Evolutionary conservation across 202 grass and related monocot species (phyloP).

Genomic region (Zoysia matrella): DNA sequence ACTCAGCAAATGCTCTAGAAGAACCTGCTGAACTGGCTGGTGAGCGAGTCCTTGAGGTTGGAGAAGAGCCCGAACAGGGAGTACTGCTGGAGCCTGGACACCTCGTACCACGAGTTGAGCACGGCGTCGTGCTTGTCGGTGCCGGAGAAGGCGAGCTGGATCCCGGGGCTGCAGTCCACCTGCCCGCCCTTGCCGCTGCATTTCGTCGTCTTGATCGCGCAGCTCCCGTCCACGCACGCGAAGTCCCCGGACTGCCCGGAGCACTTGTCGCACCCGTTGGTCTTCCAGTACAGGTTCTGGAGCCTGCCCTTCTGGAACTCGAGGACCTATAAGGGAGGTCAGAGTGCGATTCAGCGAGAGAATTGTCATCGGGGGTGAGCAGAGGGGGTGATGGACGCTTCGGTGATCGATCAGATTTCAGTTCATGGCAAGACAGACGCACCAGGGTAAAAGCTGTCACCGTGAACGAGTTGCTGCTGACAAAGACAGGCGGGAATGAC

Average conservation of each 20-base stretch:
- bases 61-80: constrained; percentile 80
- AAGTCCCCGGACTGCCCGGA: constrained; percentile 28
- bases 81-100: constrained; percentile 90
- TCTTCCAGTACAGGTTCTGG: constrained; percentile 86
- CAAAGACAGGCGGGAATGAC: constrained; percentile 69
- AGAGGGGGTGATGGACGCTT: neutral
- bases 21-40: constrained; percentile 34
- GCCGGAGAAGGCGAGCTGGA: constrained; percentile 90
- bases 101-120: constrained; percentile 96
- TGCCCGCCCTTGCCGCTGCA: constrained; percentile 68
- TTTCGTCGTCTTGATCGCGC: constrained; percentile 55
- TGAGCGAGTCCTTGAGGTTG: constrained; percentile 74
- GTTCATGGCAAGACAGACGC: neutral
- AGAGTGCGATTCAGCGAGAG: neutral
- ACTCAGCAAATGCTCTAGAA: too few species aligned
- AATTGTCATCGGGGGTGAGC: neutral
- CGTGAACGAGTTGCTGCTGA: constrained; percentile 56
- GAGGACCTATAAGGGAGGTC: constrained; percentile 48
- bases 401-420: neutral
- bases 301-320: constrained; percentile 94
- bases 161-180: constrained; percentile 72
- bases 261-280: constrained; percentile 58
- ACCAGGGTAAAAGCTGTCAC: constrained; percentile 92
- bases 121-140: constrained; percentile 83
- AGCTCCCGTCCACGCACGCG: constrained; percentile 63